phyloP scores from a whole-genome alignment of 495 filamentous ascomycete genomes.

The Hypoxylon crocopeplum region DNA sequence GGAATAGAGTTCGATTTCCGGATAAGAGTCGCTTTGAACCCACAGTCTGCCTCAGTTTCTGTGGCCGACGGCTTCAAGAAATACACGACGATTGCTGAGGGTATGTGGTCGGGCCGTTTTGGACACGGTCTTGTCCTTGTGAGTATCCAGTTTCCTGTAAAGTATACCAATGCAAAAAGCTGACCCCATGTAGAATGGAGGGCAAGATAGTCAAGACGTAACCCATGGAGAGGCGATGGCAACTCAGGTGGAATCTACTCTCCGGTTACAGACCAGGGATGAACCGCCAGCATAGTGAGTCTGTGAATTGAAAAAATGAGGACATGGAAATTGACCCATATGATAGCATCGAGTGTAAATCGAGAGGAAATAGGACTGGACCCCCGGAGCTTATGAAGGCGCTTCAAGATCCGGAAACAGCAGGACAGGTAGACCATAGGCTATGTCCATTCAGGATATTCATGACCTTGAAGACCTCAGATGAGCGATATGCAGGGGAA shows the following conservation, averaged over 20 bases:
- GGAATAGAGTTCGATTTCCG: slow-evolving; percentile 66
- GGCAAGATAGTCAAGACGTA: slow-evolving; percentile 54
- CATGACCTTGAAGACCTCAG: slow-evolving; percentile 65
- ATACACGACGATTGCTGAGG: slow-evolving; percentile 63
- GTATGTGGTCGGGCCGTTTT: slow-evolving; percentile 66
- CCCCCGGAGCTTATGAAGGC: slow-evolving; percentile 65
- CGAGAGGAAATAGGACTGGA: slow-evolving; percentile 63
- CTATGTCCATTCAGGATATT: slow-evolving; percentile 65
- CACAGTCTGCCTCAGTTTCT: slow-evolving; percentile 56
- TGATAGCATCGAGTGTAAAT: slow-evolving; percentile 60
- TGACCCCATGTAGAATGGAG: slow-evolving; percentile 55
- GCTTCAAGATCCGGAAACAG: slow-evolving; percentile 57
- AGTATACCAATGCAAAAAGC: background rate
- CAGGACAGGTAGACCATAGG: slow-evolving; percentile 62
- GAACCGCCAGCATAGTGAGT: slow-evolving; percentile 61
- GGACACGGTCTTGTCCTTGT: slow-evolving; percentile 66
- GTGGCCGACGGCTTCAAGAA: slow-evolving; percentile 62
- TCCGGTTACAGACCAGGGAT: slow-evolving; percentile 64
- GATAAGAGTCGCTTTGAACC: slow-evolving; percentile 66
- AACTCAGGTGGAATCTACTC: slow-evolving; percentile 61
- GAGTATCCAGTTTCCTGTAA: slow-evolving; percentile 30
- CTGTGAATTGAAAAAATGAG: background rate
- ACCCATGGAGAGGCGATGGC: slow-evolving; percentile 58
- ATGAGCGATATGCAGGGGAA: slow-evolving; percentile 64
- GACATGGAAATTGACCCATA: slow-evolving; percentile 1